Conservation (phyloP, 345 rosid species). For the Gossypium arboreum region DNA sequence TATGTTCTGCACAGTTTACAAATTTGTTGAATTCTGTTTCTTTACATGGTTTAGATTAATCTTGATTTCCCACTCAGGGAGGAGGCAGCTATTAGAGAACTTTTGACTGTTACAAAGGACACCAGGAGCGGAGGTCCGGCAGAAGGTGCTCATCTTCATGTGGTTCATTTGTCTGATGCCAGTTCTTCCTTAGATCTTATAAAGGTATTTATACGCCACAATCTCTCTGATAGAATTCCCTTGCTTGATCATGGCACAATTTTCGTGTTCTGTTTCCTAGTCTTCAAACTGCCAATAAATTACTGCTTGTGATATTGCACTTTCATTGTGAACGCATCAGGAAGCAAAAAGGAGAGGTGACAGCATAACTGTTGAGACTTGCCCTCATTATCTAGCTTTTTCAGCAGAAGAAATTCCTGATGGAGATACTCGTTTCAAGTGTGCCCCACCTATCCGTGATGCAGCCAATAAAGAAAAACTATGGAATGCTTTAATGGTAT, state of each 20-base stretch:
- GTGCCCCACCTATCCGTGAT: constrained; percentile 90
- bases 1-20: background rate
- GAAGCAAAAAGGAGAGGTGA: constrained; percentile 74
- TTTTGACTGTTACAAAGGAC: constrained; percentile 58
- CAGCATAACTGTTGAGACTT: constrained; percentile 84
- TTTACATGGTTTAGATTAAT: constrained; percentile 13
- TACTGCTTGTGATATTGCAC: background rate
- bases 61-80: constrained; percentile 50
- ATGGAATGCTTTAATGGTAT: constrained; percentile 91
- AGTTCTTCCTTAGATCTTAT: constrained; percentile 68
- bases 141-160: constrained; percentile 93
- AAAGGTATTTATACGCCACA: constrained; percentile 46
- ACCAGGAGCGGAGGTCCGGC: constrained; percentile 69
- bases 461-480: constrained; percentile 66
- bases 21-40: background rate
- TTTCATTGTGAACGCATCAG: constrained; percentile 26
- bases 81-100: constrained; percentile 76
- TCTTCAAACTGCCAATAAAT: background rate
- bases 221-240: background rate
- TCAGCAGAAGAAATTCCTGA: constrained; percentile 86
- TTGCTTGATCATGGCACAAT: background rate
- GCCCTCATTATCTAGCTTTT: constrained; percentile 94
- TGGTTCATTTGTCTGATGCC: constrained; percentile 91
- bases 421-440: constrained; percentile 95
- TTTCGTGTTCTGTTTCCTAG: background rate